Evolutionary conservation across 2,329 filamentous ascomycete genomes (phyloP).

Genomic region (Fusarium brevicatenulatum): DNA sequence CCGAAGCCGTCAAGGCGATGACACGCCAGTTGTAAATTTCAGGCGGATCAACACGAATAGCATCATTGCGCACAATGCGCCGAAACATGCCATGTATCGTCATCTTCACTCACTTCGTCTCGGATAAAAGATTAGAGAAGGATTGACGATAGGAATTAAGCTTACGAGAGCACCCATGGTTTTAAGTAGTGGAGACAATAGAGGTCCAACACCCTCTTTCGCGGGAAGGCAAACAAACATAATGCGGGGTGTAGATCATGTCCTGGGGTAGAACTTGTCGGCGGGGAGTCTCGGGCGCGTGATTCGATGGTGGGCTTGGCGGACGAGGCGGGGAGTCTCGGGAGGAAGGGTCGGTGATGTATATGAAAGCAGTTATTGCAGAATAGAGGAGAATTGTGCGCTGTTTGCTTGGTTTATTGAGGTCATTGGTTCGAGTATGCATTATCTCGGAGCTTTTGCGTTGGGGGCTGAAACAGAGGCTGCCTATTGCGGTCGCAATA

Average conservation of each 20-base stretch:
- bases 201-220: background rate
- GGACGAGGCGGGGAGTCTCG: slow-evolving; percentile 27
- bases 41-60: slow-evolving; percentile 72
- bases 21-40: slow-evolving; percentile 78
- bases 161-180: slow-evolving; percentile 11
- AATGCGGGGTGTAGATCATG: slow-evolving; percentile 11
- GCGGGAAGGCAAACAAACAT: background rate
- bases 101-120: slow-evolving; percentile 13
- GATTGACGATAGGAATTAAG: background rate
- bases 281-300: slow-evolving; percentile 21
- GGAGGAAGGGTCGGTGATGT: background rate
- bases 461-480: background rate
- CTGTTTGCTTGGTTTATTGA: background rate
- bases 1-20: slow-evolving; percentile 69
- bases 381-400: no score
- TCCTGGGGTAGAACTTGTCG: background rate
- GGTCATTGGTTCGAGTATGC: background rate
- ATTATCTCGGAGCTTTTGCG: background rate
- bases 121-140: background rate
- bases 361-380: background rate
- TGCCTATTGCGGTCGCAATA: background rate
- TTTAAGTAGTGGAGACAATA: slow-evolving; percentile 31
- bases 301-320: background rate
- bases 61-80: slow-evolving; percentile 64
- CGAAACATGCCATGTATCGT: slow-evolving; percentile 37